These are phyloP conservation scores for Leptomonas pyrrhocoris DNA, from an alignment of 208 protist species.

Conservation along the genomic window DNA sequence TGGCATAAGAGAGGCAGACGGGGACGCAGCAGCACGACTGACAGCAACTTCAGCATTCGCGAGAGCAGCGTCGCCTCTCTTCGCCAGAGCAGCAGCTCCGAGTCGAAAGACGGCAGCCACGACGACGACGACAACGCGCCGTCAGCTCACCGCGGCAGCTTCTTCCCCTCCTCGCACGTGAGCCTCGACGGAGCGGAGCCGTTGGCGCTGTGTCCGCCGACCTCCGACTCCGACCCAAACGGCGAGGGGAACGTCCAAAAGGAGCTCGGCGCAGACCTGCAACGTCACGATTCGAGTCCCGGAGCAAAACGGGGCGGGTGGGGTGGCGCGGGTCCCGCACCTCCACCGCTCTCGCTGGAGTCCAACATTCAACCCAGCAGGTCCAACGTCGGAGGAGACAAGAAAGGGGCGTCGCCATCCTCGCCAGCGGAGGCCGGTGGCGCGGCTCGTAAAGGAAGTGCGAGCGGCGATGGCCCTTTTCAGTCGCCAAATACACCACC, in stretches of 20 bases:
- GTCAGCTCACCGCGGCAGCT: not conserved
- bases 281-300: slow-evolving; percentile 8
- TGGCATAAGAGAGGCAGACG: not conserved
- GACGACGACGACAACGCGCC: not conserved
- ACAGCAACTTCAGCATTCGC: slow-evolving; percentile 10
- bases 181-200: slow-evolving; percentile 6
- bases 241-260: not conserved
- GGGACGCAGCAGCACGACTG: not conserved
- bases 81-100: not conserved
- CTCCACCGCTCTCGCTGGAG: slow-evolving; percentile 2
- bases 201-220: slow-evolving; percentile 1
- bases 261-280: not conserved
- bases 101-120: not conserved
- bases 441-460: not conserved
- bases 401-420: not conserved
- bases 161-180: slow-evolving; percentile 12
- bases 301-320: not conserved
- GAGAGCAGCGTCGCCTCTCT: slow-evolving; percentile 6
- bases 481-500: not conserved
- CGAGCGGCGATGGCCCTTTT: not conserved
- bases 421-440: not conserved
- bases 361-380: not conserved
- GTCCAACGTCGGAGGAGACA: not conserved
- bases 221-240: not conserved
- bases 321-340: not conserved